These are phyloP conservation scores for Ophiostoma angusticollis DNA, from an alignment of 2,329 filamentous ascomycete genomes.

Conservation along the genomic window DNA sequence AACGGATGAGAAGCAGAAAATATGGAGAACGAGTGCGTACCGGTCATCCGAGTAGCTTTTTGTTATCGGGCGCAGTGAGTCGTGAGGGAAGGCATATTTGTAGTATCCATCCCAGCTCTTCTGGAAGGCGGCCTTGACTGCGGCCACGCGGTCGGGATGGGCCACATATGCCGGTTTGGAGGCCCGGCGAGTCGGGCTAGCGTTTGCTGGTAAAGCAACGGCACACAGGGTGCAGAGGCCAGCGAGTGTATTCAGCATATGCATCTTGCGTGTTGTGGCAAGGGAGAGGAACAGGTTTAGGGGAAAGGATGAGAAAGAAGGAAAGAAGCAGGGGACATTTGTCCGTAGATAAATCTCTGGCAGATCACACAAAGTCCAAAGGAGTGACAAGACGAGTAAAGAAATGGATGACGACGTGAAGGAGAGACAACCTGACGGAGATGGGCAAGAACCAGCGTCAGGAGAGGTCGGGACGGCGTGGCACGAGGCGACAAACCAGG, in stretches of 20 bases:
- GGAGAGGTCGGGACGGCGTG: no score
- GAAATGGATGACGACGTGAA: no score
- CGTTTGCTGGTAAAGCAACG: slow-evolving; percentile 5
- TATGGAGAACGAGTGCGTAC: no score
- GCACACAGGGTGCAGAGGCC: slow-evolving; percentile 3
- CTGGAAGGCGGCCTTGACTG: slow-evolving; percentile 56
- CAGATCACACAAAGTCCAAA: no score
- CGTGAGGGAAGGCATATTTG: slow-evolving; percentile 62
- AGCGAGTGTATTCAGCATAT: background rate
- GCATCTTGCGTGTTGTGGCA: slow-evolving; percentile 4
- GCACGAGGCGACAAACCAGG: no score
- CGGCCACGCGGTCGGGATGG: slow-evolving; percentile 35
- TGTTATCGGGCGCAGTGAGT: slow-evolving; percentile 57
- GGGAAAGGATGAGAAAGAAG: background rate
- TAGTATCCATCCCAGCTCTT: slow-evolving; percentile 63
- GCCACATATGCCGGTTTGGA: slow-evolving; percentile 15
- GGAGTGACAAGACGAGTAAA: no score
- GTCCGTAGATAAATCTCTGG: no score
- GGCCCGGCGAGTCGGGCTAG: slow-evolving; percentile 4
- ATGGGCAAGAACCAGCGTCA: no score
- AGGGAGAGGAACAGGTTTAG: background rate
- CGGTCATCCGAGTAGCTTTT: slow-evolving; percentile 56
- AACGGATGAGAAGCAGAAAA: no score
- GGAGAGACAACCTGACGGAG: no score
- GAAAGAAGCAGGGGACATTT: no score